A percentile compares a stretch with the other conserved stretches of the same genome.
Evolutionary conservation across 352 stramenopile genomes (phyloP).

Genomic region (Phytophthora chlamydospora): DNA sequence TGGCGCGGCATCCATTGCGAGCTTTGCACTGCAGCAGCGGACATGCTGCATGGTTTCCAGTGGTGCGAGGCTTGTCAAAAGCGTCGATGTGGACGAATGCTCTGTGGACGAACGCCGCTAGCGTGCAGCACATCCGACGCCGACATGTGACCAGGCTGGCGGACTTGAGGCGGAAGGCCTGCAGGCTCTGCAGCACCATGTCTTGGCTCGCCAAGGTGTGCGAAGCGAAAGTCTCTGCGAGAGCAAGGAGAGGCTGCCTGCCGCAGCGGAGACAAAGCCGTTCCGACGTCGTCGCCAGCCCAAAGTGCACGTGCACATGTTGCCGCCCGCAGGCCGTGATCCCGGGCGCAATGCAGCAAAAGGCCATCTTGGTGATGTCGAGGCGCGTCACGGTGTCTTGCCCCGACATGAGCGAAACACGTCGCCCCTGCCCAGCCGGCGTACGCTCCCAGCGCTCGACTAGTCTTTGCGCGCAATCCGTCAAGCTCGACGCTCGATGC

Average conservation of each 20-base stretch:
- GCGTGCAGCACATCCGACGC: slow-evolving; percentile 23
- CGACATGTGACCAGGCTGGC: slow-evolving; percentile 24
- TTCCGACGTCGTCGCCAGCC: slow-evolving; percentile 13
- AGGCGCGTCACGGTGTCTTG: slow-evolving; percentile 26
- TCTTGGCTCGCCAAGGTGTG: slow-evolving; percentile 5
- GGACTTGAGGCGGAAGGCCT: slow-evolving; percentile 8
- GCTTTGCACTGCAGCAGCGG: too few relatives aligned
- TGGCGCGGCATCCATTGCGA: neutral
- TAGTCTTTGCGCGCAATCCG: slow-evolving; percentile 6
- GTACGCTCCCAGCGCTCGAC: neutral
- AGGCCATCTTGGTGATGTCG: slow-evolving; percentile 24
- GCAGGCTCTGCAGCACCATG: slow-evolving; percentile 1
- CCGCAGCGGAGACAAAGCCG: too few relatives aligned
- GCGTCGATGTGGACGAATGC: slow-evolving; percentile 13
- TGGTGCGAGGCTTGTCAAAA: too few relatives aligned
- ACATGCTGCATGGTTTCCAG: too few relatives aligned
- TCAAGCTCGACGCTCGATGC: slow-evolving; percentile 1
- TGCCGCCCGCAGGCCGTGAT: slow-evolving; percentile 13
- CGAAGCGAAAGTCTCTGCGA: neutral
- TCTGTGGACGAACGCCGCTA: neutral
- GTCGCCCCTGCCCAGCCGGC: slow-evolving; percentile 5
- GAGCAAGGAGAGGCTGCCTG: neutral
- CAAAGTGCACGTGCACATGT: neutral
- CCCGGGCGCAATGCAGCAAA: slow-evolving; percentile 20
- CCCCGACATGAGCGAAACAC: slow-evolving; percentile 11